Base-by-base conservation (phyloP, 2,329 filamentous ascomycete genomes). In the Xylariaceae sp. region DNA sequence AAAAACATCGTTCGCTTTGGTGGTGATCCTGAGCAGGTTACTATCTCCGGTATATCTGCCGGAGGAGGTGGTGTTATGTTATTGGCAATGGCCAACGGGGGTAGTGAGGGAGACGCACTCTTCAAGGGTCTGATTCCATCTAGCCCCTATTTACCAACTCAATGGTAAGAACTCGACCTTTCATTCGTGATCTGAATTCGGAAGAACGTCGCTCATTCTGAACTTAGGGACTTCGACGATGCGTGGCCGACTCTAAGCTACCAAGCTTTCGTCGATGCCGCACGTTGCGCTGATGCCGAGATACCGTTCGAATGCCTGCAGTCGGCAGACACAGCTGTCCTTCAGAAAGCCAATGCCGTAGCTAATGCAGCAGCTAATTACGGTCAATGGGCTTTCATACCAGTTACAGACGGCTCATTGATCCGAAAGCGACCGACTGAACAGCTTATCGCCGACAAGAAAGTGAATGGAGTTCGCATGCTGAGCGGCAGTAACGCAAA, bases 1-100 rank as follows among this genome's bases (percentile, higher is more conserved):
- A 71, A 75, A 17, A 70, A 84, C 62, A 81, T 85, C 55, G 68
- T 73, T 39, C 68, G 72, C 7, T 84, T 85, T 60, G 82, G 82
- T 1, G 82, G 82, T 4, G 76, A 84, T 58, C 75, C 77, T 0
- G 61, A 59, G 0, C 77, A 78, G n/a, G 79, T 85, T 1, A 82
- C 80, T 0, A 77, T 84, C 30, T 76, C 75, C 66, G 82, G 83
- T 0, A 77, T 81, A 63, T 80, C 77, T 0, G 81, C 83, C 0
- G 82, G 83, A 2, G 82, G 74, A 0, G 81, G 80, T 0, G 74
- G 73, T 2, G 78, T 79, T 2, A 76, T 75, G 66, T 56, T 82
- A 37, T 76, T 79, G 10, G 77, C 78, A 35, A 74, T 80, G 15
- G 78, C 82, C 34, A 76, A 79, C 2, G 76, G 78, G 10, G 75